These are phyloP conservation scores for Anthracocystis panici-leucophaei DNA, from an alignment of 1,284 basidiomycete genomes.

Conservation along the genomic window DNA sequence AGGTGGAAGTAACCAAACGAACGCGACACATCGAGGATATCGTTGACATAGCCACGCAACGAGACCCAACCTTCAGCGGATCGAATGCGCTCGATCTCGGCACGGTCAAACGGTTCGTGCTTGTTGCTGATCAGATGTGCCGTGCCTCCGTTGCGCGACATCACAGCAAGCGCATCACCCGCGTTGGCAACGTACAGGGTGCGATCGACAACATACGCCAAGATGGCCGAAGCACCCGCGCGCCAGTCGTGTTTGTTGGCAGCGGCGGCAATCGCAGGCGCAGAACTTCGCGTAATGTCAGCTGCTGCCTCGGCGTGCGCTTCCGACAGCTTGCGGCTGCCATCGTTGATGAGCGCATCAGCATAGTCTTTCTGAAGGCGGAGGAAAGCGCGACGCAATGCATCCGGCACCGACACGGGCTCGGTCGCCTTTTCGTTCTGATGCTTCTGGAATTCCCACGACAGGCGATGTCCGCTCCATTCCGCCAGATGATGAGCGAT, in stretches of 20 bases:
- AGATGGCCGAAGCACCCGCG: slow-evolving; percentile 79
- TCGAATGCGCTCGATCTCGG: slow-evolving; percentile 87
- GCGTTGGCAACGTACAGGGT: slow-evolving; percentile 90
- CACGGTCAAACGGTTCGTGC: slow-evolving; percentile 90
- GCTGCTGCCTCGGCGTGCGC: slow-evolving; percentile 46
- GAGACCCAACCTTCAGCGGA: slow-evolving; percentile 95
- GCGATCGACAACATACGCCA: slow-evolving; percentile 85
- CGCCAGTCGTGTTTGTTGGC: slow-evolving; percentile 62
- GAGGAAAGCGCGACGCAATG: slow-evolving; percentile 65
- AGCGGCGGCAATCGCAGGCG: slow-evolving; percentile 50
- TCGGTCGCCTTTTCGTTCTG: slow-evolving; percentile 36
- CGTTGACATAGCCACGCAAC: slow-evolving; percentile 91
- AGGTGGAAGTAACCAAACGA: slow-evolving; percentile 95
- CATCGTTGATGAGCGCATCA: slow-evolving; percentile 62
- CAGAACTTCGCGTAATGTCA: slow-evolving; percentile 41
- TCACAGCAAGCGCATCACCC: slow-evolving; percentile 88
- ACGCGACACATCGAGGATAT: slow-evolving; percentile 89
- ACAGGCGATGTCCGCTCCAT: slow-evolving; percentile 56
- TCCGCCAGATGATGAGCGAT: slow-evolving; percentile 72
- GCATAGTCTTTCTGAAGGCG: slow-evolving; percentile 66
- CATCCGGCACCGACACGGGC: slow-evolving; percentile 52
- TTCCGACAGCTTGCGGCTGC: slow-evolving; percentile 53
- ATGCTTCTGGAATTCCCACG: slow-evolving; percentile 58
- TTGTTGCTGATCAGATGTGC: slow-evolving; percentile 82
- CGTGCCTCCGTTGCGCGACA: slow-evolving; percentile 82